phyloP scores from a whole-genome alignment of 768 basidiomycete genomes.

The Epithele typhae region DNA sequence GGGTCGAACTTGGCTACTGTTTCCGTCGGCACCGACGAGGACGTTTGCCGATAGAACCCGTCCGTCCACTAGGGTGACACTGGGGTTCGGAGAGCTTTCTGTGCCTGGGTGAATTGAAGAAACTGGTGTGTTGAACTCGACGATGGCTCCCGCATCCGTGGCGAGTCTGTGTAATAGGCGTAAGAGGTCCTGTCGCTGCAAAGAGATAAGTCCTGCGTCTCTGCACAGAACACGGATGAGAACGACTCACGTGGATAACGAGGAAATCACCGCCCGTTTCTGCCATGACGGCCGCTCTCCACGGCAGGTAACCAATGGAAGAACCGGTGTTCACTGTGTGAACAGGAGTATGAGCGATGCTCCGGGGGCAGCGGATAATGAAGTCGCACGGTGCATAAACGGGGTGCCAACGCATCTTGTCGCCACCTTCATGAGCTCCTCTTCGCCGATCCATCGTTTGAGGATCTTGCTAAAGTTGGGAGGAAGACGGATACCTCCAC shows the following conservation, averaged over 20 bases:
- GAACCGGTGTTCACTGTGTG: constrained; percentile 41
- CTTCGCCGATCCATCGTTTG: constrained; percentile 50
- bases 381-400: constrained; percentile 32
- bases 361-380: too few relatives aligned
- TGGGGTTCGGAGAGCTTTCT: constrained; percentile 13
- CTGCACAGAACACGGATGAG: not conserved
- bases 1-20: constrained; percentile 36
- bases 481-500: constrained; percentile 44
- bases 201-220: not conserved
- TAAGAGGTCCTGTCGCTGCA: constrained; percentile 51
- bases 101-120: constrained; percentile 13
- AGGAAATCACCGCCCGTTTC: constrained; percentile 48
- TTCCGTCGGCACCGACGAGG: constrained; percentile 60
- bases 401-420: constrained; percentile 30
- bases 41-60: constrained; percentile 44
- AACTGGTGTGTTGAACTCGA: constrained; percentile 35
- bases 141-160: constrained; percentile 40
- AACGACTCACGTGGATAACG: constrained; percentile 44
- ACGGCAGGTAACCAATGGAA: constrained; percentile 40
- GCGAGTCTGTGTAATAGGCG: constrained; percentile 44
- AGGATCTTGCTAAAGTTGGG: constrained; percentile 57
- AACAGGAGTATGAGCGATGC: not conserved
- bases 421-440: constrained; percentile 35
- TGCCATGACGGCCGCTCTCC: constrained; percentile 43
- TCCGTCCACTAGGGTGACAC: constrained; percentile 34